These are phyloP conservation scores for Aureobasidium subglaciale DNA, from an alignment of 2,329 filamentous ascomycete genomes.

Conservation along the genomic window DNA sequence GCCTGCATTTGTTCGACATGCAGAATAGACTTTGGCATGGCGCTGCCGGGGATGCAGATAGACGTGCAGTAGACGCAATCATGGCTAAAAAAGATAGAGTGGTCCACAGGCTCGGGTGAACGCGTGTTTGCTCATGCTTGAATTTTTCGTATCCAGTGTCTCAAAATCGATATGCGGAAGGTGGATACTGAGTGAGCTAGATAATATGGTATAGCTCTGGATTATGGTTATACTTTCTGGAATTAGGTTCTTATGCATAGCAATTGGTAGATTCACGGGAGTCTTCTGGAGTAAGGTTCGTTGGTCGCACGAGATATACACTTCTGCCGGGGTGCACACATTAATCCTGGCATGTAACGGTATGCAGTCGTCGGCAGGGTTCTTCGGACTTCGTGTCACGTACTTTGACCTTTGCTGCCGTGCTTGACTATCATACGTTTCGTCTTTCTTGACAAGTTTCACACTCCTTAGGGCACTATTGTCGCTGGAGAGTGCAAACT, in stretches of 20 bases:
- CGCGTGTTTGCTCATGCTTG: background rate
- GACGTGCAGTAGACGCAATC: slow-evolving; percentile 1
- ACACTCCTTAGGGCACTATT: background rate
- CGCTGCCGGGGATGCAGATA: background rate
- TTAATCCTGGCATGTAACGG: background rate
- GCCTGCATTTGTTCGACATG: background rate
- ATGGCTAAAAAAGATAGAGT: background rate
- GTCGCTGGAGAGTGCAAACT: slow-evolving; percentile 1
- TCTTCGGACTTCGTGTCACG: background rate
- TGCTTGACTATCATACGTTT: background rate
- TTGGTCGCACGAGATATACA: background rate
- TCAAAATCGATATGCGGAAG: no score
- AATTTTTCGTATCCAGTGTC: background rate
- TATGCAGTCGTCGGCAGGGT: no score
- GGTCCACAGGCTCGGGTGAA: slow-evolving; percentile 2
- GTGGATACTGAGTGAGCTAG: no score
- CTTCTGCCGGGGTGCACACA: background rate
- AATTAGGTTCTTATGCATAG: background rate
- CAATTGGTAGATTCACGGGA: no score
- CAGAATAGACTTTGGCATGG: background rate
- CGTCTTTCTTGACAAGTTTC: background rate
- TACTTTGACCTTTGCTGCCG: background rate
- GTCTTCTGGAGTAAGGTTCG: background rate
- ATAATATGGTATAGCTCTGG: no score
- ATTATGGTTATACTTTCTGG: background rate